Evolutionary conservation across 2,329 filamentous ascomycete genomes (phyloP), one percentile per base, ranked within the genome.

Genomic region (Myriangium duriaei): DNA sequence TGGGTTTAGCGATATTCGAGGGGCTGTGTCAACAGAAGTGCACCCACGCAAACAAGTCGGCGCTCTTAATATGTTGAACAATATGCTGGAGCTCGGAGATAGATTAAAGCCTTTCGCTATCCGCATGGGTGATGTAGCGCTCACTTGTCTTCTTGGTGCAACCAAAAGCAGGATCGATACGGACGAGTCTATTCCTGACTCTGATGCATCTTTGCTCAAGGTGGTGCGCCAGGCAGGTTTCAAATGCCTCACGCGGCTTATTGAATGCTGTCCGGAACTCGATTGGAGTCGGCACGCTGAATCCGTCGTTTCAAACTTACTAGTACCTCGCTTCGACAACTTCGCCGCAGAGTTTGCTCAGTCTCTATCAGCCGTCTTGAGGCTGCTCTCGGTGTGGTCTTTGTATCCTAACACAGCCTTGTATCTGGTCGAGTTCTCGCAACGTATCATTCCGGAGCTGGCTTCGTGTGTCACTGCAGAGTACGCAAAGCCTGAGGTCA

Each of bases 21-120:
- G 26, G 12, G 4, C 29, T 21, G 36, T 29, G 15, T 11, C 16
- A 12, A 64, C 72, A 36, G 60, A 69, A 9, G 54, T 61, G 1
- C 49, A 60, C 4, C 50, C 74, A 5, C 60, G 87, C 50, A 91
- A 87, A 57, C 88, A 95, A 57, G 72, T 91, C 42, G 91, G 92
- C 65, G 76, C 95, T 54, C 64, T 94, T 36, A 93, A 92, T 54
- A 91, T 96, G 84, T 69, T 91, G 34, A 79, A 86, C 42, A 77
- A 88, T 9, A 75, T 96, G 55, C 76, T 96, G 42, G 80, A 81
- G 41, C 71, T 96, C 24, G 85, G 87, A 37, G 75, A 72, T 4
- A 79, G 78, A 38, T 74, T 92, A 38, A 59, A 68, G 2, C 71
- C 76, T 0, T 88, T 82, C 49, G 71, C 79, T 34, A 64, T 71